These are phyloP conservation scores for Solanum ossicruentum DNA, from an alignment of 257 asterid species.

Conservation along the genomic window DNA sequence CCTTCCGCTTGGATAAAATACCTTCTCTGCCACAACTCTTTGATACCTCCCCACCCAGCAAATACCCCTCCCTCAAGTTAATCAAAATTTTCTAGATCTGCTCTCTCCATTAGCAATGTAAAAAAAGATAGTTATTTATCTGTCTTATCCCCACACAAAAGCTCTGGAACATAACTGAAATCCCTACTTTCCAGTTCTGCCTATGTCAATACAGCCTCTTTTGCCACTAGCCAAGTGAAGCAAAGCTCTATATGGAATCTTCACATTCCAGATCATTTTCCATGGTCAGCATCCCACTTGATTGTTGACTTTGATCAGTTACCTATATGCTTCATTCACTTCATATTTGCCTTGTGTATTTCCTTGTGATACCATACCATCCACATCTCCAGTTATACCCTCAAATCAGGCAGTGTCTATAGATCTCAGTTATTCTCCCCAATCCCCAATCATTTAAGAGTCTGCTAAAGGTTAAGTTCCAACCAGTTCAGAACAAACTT, in stretches of 20 bases:
- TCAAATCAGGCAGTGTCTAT: not conserved
- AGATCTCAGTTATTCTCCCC: not conserved
- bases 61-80: not conserved
- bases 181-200: not conserved
- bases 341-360: not conserved
- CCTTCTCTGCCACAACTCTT: not conserved
- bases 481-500: not conserved
- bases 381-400: not conserved
- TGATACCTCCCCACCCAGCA: not conserved
- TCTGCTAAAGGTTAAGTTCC: not conserved
- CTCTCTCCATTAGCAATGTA: not conserved
- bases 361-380: not conserved
- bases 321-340: not conserved
- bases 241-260: not conserved
- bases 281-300: not conserved
- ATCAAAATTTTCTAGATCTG: not conserved
- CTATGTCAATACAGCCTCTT: not conserved
- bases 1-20: not conserved
- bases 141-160: not conserved
- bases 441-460: not conserved
- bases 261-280: not conserved
- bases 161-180: not conserved
- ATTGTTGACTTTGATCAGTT: not conserved
- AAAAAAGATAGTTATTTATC: not conserved
- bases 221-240: not conserved